Base-by-base conservation (phyloP, 768 basidiomycete genomes). In the Saitozyma sp. region DNA sequence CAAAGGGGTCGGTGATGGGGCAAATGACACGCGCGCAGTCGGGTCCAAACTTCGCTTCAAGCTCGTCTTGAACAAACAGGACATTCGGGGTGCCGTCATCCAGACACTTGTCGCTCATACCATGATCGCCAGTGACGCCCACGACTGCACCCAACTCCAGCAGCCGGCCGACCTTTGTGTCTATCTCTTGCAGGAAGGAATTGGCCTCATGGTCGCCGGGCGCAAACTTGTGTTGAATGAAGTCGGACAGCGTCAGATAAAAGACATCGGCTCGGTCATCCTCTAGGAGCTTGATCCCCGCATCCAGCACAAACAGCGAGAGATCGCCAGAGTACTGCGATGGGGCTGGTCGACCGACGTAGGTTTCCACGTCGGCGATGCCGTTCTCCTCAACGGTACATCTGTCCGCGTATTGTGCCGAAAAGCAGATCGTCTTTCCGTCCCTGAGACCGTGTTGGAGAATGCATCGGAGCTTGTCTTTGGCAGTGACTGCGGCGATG, bases 191-290 rank as follows among this genome's bases (percentile, higher is more conserved):
- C 37, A 58, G 38, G 57, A 58, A 58, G 17, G 17, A 38, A 13
- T 58, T 58, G 45, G 57, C 14, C 20, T 58, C 57, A 2, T 58
- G 4, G 9, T 43, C 48, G 20, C 57, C 57, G 6, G 57, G 57
- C 8, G 57, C 57, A 48, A 49, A 48, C 46, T 58, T 58, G 49
- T 58, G 57, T 38, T 58, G 57, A 14, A 58, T 49, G 40, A 49
- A 58, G 57, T 58, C 57, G n/a, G 57, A 58, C 45, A 58, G 46
- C 13, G 57, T 58, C n/a, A 58, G 57, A 37, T 58, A 58, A 45
- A 58, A 58, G 17, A 58, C 45, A 20, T 58, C 57, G n/a, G 57
- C 57, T 17, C 57, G 57, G 13, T 49, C 45, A n/a, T 58, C 57
- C 37, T 37, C 14, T 1, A 58, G 49, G 3, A 58, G 57, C 45